Percentiles rank a stretch among this genome's conserved stretches.
Evolutionary conservation across 2,329 filamentous ascomycete species (phyloP).

Genomic region (Acrocalymma vagum): DNA sequence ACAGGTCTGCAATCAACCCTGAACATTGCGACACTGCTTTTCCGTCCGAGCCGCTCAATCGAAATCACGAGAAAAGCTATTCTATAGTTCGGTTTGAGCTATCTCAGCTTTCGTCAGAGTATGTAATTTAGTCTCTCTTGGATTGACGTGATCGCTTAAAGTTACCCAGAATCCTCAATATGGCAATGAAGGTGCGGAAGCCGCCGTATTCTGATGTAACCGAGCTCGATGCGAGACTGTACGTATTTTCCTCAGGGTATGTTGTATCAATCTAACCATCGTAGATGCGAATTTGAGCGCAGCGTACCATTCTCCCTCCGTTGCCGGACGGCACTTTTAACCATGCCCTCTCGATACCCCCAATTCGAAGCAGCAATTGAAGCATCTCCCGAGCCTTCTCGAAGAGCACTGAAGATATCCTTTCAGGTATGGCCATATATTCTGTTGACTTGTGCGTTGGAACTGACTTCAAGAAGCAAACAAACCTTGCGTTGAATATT

Average conservation of each 20-base stretch:
- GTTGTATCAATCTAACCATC: neutral
- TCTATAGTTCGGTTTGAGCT: conserved; percentile 8
- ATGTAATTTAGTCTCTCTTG: neutral
- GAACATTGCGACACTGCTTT: conserved; percentile 4
- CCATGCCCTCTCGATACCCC: conserved; percentile 5
- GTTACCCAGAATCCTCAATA: too few species aligned
- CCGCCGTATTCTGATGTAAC: too few species aligned
- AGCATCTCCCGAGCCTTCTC: conserved; percentile 4
- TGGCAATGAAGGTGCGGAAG: too few species aligned
- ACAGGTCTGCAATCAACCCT: conserved; percentile 1
- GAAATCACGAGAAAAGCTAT: conserved; percentile 6
- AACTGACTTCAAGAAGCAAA: conserved; percentile 6
- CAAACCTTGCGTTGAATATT: conserved; percentile 8
- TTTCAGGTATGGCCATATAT: conserved; percentile 1
- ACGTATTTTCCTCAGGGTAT: neutral
- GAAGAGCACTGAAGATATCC: conserved; percentile 1
- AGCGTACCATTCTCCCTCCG: conserved; percentile 8
- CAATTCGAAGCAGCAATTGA: conserved; percentile 1
- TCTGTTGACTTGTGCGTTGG: neutral
- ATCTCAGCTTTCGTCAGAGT: conserved; percentile 9
- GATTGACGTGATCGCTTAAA: too few species aligned
- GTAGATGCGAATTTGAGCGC: conserved; percentile 5
- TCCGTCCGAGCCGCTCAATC: neutral
- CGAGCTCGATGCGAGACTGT: too few species aligned
- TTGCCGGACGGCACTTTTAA: conserved; percentile 2